Conservation (phyloP, 2,329 filamentous ascomycete genomes). For the Cadophora gregata region DNA sequence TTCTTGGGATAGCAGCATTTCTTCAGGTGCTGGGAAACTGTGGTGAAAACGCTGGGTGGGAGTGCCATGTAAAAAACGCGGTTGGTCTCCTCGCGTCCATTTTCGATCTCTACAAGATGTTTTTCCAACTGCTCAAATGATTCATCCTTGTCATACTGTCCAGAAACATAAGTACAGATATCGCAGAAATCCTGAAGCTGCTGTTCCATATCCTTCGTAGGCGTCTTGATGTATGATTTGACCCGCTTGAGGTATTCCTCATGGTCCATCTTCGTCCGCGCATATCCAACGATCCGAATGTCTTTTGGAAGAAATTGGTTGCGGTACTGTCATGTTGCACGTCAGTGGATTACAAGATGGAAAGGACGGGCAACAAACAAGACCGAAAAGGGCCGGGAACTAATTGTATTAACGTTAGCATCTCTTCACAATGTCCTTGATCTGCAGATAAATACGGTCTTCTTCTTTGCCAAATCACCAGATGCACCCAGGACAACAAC, state of each 20-base stretch:
- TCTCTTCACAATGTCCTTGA: not conserved
- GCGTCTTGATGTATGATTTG: constrained; percentile 98
- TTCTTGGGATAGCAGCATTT: constrained; percentile 92
- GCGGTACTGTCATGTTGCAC: constrained; percentile 70
- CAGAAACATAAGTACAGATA: constrained; percentile 92
- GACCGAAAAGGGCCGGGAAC: constrained; percentile 96
- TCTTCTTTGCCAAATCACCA: constrained; percentile 98
- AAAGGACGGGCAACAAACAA: constrained; percentile 68
- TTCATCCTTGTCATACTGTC: constrained; percentile 97
- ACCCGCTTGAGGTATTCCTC: constrained; percentile 93
- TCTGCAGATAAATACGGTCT: constrained; percentile 71
- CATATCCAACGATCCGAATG: constrained; percentile 97
- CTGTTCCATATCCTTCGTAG: constrained; percentile 95
- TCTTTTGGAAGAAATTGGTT: constrained; percentile 99
- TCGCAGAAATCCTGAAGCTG: constrained; percentile 89
- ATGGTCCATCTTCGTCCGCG: constrained; percentile 98
- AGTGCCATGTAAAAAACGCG: constrained; percentile 99
- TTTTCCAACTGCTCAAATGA: constrained; percentile 86
- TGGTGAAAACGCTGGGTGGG: constrained; percentile 96
- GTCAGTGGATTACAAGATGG: constrained; percentile 25
- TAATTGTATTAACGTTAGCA: constrained; percentile 50
- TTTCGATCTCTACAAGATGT: constrained; percentile 85
- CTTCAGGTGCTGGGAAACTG: constrained; percentile 96
- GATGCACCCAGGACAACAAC: constrained; percentile 97
- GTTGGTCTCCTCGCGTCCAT: constrained; percentile 81